phyloP scores from a whole-genome alignment of 495 filamentous ascomycete genomes.

The Ascodesmis nigricans region DNA sequence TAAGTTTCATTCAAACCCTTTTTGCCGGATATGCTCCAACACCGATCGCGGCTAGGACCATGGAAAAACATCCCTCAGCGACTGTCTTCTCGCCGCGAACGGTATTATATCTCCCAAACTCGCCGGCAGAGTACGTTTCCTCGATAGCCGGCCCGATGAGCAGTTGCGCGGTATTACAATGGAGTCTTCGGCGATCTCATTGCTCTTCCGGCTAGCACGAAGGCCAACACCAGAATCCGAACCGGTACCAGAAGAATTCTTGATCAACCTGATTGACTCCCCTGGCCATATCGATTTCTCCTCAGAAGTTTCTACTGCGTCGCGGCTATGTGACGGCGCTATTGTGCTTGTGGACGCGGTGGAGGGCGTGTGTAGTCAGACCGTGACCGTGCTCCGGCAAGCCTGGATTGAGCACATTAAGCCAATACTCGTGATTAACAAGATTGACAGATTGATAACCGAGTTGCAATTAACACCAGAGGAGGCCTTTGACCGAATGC shows the following conservation, averaged over 20 bases:
- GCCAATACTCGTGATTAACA: conserved; percentile 89
- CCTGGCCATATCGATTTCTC: conserved; percentile 98
- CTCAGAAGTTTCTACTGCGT: conserved; percentile 91
- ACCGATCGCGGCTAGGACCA: conserved; percentile 39
- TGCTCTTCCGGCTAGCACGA: conserved; percentile 77
- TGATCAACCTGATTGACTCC: conserved; percentile 96
- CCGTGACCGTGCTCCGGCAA: conserved; percentile 85
- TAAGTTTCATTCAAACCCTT: conserved; percentile 28
- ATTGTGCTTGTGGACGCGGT: conserved; percentile 94
- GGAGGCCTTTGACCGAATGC: conserved; percentile 81
- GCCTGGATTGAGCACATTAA: conserved; percentile 92
- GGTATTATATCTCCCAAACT: conserved; percentile 97
- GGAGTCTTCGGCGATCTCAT: conserved; percentile 95
- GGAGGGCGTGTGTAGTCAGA: conserved; percentile 95
- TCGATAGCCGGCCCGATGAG: conserved; percentile 92
- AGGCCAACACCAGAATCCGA: conserved; percentile 42
- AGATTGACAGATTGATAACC: conserved; percentile 82
- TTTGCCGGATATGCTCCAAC: conserved; percentile 1
- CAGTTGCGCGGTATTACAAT: conserved; percentile 95
- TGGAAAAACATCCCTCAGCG: conserved; percentile 93
- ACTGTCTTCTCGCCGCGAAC: conserved; percentile 93
- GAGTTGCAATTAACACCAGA: conserved; percentile 78
- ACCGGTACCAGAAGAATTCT: conserved; percentile 60
- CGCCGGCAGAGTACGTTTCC: conserved; percentile 91
- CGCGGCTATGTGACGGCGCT: conserved; percentile 82